Evolutionary conservation across 176 grass and related monocot species (phyloP).

Genomic region (Avena atlantica): DNA sequence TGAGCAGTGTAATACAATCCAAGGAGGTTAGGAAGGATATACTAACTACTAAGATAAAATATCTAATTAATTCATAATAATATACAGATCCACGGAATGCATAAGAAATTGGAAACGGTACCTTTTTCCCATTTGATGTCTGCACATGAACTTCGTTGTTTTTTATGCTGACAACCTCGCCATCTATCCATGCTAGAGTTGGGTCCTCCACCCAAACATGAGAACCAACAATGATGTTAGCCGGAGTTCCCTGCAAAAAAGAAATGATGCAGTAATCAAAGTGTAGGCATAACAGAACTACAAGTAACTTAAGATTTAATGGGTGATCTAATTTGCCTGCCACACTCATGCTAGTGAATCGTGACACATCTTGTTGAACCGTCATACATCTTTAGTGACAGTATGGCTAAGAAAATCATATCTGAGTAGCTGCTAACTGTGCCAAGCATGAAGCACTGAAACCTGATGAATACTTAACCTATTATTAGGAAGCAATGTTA

Average conservation of each 20-base stretch:
- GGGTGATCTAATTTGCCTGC: conserved; percentile 10
- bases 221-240: conserved; percentile 91
- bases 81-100: conserved; percentile 10
- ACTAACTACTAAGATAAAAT: conserved; percentile 31
- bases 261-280: conserved; percentile 37
- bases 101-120: conserved; percentile 41
- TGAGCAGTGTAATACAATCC: background rate
- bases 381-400: conserved; percentile 11
- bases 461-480: conserved; percentile 10
- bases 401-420: background rate
- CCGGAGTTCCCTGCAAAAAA: conserved; percentile 65
- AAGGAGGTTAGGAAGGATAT: conserved; percentile 24
- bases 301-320: conserved; percentile 31
- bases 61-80: conserved; percentile 32
- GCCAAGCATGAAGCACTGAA: background rate
- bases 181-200: conserved; percentile 92
- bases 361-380: conserved; percentile 39
- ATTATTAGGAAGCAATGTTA: conserved; percentile 8
- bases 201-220: conserved; percentile 98
- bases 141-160: conserved; percentile 83
- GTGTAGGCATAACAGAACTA: conserved; percentile 37
- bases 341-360: conserved; percentile 21
- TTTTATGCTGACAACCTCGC: conserved; percentile 88
- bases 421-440: background rate
- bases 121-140: conserved; percentile 86